Base-by-base conservation (phyloP, 2,329 filamentous ascomycete genomes). In the Penicillium brasilianum region DNA sequence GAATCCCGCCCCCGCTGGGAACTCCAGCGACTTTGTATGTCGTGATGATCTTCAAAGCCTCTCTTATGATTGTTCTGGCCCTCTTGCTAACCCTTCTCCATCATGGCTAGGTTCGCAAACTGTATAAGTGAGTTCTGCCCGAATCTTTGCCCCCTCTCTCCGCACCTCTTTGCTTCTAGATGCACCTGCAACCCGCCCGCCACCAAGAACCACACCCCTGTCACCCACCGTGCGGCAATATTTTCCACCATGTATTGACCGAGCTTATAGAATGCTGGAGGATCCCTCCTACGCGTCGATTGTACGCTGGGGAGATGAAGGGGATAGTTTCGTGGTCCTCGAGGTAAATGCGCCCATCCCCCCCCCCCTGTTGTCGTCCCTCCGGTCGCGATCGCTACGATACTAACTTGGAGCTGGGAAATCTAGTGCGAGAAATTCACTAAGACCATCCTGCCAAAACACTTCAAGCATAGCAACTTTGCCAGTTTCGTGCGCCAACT, bases 401-500 rank as follows among this genome's bases (percentile, higher is more conserved):
- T 41, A 53, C 71, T 73, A 60, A 71, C 57, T 49, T 20, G 55
- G 34, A 54, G 39, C 60, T n/a, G 43, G 51, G 55, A 30, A 37
- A n/a, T 61, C 28, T 76, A 97, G 94, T 96, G 96, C 77, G 94
- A 98, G 77, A 97, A 96, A 77, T 99, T 99, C 74, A 98, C 95
- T 22, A 97, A 97, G 77, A 90, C 91, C 41, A 96, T 99, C 70
- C 87, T 99, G 16, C 95, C 95, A 2, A 97, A 98, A 76, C 93
- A 98, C 73, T 99, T 99, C 84, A 99, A 99, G 79, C 95, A 98
- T 80, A 96, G 92, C 85, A 97, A 97, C 77, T 97, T 97, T 81
- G 93, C 93, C 34, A 97, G 93, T 78, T 97, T 97, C 75, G 93
- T 97, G 60, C 90, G 93, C 52, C 93, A 97, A 76, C 82, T 97